These are phyloP conservation scores for Penicillium waksmanii DNA, from an alignment of 495 filamentous ascomycete genomes.

Conservation along the genomic window DNA sequence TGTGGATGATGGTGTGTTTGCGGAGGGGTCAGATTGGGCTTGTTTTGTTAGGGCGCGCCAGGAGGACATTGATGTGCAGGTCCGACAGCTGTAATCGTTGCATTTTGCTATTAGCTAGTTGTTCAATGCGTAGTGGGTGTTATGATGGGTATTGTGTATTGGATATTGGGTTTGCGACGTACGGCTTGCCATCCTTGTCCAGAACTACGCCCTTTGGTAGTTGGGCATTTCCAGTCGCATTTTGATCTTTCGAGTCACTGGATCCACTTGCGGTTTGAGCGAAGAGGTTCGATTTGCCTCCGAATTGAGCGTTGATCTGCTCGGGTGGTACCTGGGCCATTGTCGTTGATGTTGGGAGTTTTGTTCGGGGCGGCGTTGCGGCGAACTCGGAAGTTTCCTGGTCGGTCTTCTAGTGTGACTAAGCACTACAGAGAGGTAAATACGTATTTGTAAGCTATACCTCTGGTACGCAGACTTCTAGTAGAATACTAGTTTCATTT, in stretches of 20 bases:
- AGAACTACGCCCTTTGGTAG: slow-evolving; percentile 82
- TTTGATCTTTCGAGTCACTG: slow-evolving; percentile 27
- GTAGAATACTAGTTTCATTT: not conserved
- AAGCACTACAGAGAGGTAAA: not conserved
- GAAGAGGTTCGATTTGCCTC: slow-evolving; percentile 22
- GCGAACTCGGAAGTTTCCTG: not conserved
- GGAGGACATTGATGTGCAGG: slow-evolving; percentile 76
- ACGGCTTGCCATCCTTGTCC: slow-evolving; percentile 96
- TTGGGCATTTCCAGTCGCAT: slow-evolving; percentile 35
- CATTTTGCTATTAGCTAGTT: too few relatives aligned
- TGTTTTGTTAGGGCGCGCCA: slow-evolving; percentile 71
- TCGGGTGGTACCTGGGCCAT: slow-evolving; percentile 30
- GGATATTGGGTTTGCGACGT: slow-evolving; percentile 37
- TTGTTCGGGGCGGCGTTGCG: not conserved
- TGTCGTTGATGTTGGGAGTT: not conserved
- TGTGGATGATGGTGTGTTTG: slow-evolving; percentile 27
- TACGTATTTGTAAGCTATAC: too few relatives aligned
- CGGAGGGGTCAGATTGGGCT: slow-evolving; percentile 34
- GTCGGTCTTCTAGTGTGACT: not conserved
- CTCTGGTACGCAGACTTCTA: not conserved
- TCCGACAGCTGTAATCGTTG: slow-evolving; percentile 69
- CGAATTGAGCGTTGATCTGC: slow-evolving; percentile 15
- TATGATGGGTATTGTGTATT: not conserved
- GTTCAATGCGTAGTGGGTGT: too few relatives aligned
- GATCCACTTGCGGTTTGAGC: slow-evolving; percentile 27